A percentile compares a stretch with the other conserved stretches of the same genome.
Evolutionary conservation across 257 asterid species (phyloP).

Genomic region (Linaria vulgaris): DNA sequence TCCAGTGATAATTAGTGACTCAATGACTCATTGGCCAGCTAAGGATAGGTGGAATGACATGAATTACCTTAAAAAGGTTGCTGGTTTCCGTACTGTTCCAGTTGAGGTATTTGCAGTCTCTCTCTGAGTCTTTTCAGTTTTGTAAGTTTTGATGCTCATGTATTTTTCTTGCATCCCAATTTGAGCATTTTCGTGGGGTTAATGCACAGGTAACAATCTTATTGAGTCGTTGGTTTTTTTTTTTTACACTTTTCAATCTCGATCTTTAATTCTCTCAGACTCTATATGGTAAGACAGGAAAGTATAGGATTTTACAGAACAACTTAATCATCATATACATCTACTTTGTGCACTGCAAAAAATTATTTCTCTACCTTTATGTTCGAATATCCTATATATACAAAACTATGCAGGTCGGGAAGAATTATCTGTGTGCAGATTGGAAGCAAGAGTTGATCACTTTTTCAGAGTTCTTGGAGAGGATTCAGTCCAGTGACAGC

Average conservation of each 20-base stretch:
- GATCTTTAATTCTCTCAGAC: not conserved
- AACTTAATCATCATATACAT: not conserved
- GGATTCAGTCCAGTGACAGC: slow-evolving; percentile 51
- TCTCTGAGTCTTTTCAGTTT: not conserved
- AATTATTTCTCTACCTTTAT: not conserved
- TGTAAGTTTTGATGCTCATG: not conserved
- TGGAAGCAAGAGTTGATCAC: slow-evolving; percentile 88
- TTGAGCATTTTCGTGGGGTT: not conserved
- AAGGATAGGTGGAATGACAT: slow-evolving; percentile 72
- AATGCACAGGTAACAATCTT: not conserved
- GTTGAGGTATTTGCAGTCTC: slow-evolving; percentile 67
- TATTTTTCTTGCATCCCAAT: not conserved
- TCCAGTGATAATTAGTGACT: slow-evolving; percentile 63
- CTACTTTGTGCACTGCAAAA: not conserved
- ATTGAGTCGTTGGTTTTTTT: not conserved
- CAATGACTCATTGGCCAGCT: slow-evolving; percentile 97
- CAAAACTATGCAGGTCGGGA: slow-evolving; percentile 50
- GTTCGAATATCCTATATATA: not conserved
- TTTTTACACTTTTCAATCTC: not conserved
- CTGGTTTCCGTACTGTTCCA: slow-evolving; percentile 94
- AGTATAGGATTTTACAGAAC: not conserved
- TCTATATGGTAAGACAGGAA: not conserved
- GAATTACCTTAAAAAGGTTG: slow-evolving; percentile 73
- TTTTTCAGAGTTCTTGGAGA: slow-evolving; percentile 83
- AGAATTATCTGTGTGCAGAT: slow-evolving; percentile 54